phyloP scores from a whole-genome alignment of 1,284 basidiomycete species.

The Vanrija sp. region DNA sequence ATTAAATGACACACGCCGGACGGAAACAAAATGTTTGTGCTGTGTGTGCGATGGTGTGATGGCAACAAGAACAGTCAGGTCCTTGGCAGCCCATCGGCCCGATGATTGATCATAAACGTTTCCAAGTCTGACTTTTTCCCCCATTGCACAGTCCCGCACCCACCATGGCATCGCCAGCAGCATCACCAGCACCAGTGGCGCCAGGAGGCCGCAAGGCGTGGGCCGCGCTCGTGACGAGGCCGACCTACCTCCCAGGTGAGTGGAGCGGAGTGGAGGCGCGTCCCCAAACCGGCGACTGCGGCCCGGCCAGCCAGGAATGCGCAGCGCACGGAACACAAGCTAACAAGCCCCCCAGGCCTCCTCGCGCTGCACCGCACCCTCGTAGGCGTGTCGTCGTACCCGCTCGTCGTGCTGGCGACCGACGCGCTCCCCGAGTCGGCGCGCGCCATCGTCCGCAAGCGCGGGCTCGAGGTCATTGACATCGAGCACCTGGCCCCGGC shows the following conservation, averaged over 20 bases:
- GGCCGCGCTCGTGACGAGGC: conserved; percentile 64
- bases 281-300: neutral
- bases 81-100: no score
- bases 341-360: conserved; percentile 29
- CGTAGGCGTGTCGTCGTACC: conserved; percentile 64
- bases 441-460: conserved; percentile 56
- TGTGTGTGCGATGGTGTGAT: no score
- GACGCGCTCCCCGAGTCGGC: conserved; percentile 58
- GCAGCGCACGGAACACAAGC: neutral
- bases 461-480: conserved; percentile 58
- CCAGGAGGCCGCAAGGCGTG: conserved; percentile 48
- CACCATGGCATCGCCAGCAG: no score
- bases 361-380: conserved; percentile 70
- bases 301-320: no score
- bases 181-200: neutral
- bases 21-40: no score
- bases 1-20: no score
- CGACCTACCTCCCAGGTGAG: conserved; percentile 59
- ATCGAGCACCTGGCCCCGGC: conserved; percentile 62
- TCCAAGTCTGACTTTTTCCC: no score
- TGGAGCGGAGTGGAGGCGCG: neutral
- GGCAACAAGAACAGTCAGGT: no score
- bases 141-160: no score
- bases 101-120: no score
- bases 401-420: conserved; percentile 77